phyloP scores from a whole-genome alignment of 169 alveolate species.

The Babesia bigemina region DNA sequence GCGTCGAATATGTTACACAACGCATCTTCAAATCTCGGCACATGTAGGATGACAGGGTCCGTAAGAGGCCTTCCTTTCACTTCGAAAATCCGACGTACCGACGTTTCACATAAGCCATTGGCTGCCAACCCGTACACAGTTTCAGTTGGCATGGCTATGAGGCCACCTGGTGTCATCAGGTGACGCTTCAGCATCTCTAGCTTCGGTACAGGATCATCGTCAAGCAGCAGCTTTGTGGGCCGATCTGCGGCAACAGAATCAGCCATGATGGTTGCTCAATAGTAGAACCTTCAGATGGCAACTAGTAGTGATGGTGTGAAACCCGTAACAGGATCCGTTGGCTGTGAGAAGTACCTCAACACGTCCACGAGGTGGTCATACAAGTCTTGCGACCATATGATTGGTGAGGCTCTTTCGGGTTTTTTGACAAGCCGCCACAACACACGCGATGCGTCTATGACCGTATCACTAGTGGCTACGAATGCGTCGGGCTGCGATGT shows the following conservation, averaged over 20 bases:
- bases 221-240: slow-evolving; percentile 2
- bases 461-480: not conserved
- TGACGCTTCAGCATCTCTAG: slow-evolving; percentile 41
- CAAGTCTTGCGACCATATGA: not conserved
- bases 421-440: slow-evolving; percentile 11
- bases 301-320: slow-evolving; percentile 26
- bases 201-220: not conserved
- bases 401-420: not conserved
- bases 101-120: slow-evolving; percentile 88
- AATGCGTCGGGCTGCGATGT: slow-evolving; percentile 49
- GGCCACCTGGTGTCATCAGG: slow-evolving; percentile 75
- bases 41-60: slow-evolving; percentile 95
- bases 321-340: slow-evolving; percentile 6
- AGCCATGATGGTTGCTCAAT: not conserved
- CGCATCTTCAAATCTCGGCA: slow-evolving; percentile 82
- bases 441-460: slow-evolving; percentile 20
- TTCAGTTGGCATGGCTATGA: slow-evolving; percentile 95
- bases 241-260: not conserved
- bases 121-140: slow-evolving; percentile 98
- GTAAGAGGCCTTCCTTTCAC: slow-evolving; percentile 92
- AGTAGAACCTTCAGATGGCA: not conserved
- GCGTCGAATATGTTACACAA: slow-evolving; percentile 77
- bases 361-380: not conserved
- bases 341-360: slow-evolving; percentile 16
- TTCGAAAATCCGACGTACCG: slow-evolving; percentile 85